Percentiles rank a stretch among this genome's conserved stretches.
phyloP scores from a whole-genome alignment of 805 yeast species.

The Candida lessepsii region DNA sequence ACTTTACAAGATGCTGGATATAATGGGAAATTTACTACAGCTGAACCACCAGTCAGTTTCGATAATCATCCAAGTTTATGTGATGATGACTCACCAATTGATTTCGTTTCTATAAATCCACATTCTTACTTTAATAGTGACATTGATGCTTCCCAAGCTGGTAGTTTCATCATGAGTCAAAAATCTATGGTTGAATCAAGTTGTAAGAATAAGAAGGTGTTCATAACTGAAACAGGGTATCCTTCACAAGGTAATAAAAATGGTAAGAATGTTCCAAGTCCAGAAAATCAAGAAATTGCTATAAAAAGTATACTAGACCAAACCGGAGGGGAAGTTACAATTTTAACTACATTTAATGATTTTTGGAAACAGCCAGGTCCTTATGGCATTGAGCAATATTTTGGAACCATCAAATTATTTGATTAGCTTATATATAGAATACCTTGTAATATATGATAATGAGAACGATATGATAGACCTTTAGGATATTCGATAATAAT shows the following conservation, averaged over 20 bases:
- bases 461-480: no score
- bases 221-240: constrained; percentile 86
- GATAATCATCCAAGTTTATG: constrained; percentile 66
- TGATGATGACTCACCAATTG: constrained; percentile 58
- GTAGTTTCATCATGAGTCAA: constrained; percentile 67
- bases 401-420: constrained; percentile 59
- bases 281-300: constrained; percentile 70
- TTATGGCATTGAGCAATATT: constrained; percentile 82
- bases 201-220: constrained; percentile 56
- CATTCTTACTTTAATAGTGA: constrained; percentile 77
- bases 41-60: constrained; percentile 85
- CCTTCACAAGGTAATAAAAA: constrained; percentile 72
- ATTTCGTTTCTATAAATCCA: constrained; percentile 82
- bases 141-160: constrained; percentile 65
- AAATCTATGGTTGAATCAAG: constrained; percentile 48
- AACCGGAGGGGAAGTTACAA: constrained; percentile 59
- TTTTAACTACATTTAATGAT: constrained; percentile 80
- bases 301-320: constrained; percentile 58
- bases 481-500: no score
- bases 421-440: constrained; percentile 5
- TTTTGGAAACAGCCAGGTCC: constrained; percentile 84
- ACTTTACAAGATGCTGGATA: constrained; percentile 68
- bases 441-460: constrained; percentile 7
- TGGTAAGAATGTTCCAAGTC: constrained; percentile 72
- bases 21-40: constrained; percentile 71